Conservation (phyloP, 164 flowering plant genomes). For the Chimonanthus praecox region DNA sequence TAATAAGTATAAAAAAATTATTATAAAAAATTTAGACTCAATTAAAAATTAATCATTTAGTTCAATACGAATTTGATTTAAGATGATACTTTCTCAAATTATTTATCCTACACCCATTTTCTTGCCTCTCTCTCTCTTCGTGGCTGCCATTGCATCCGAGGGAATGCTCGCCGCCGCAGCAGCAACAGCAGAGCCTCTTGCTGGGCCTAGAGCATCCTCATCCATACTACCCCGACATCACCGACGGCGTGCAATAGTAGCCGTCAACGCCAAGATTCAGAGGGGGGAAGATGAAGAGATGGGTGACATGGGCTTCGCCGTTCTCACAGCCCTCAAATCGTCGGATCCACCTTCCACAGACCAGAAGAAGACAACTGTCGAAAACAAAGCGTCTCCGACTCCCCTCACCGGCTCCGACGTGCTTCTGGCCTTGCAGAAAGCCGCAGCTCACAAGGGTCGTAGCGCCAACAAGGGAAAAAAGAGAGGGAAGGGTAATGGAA, state of each 20-base stretch:
- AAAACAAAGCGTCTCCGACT: neutral
- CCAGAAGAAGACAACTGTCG: neutral
- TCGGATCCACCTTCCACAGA: neutral
- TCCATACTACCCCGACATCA: neutral
- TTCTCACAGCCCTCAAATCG: constrained; percentile 6
- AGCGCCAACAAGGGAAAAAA: neutral
- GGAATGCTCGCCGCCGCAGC: neutral
- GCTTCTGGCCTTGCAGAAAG: constrained; percentile 14
- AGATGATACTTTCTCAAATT: too few relatives aligned
- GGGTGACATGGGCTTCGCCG: constrained; percentile 7
- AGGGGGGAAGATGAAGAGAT: neutral
- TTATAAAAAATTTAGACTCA: too few relatives aligned
- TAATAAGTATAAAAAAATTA: too few relatives aligned
- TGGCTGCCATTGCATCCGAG: neutral
- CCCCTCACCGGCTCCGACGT: constrained; percentile 12
- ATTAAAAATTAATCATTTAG: too few relatives aligned
- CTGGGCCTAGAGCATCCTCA: neutral
- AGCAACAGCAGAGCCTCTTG: neutral
- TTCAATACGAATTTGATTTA: too few relatives aligned
- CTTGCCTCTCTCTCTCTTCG: too few relatives aligned
- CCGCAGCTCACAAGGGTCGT: constrained; percentile 1
- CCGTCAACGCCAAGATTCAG: neutral
- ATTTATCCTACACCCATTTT: too few relatives aligned
- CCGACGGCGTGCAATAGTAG: neutral
- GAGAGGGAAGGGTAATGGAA: neutral